Conservation (phyloP, 2,329 filamentous ascomycete genomes). For the Diplodia sapinea region DNA sequence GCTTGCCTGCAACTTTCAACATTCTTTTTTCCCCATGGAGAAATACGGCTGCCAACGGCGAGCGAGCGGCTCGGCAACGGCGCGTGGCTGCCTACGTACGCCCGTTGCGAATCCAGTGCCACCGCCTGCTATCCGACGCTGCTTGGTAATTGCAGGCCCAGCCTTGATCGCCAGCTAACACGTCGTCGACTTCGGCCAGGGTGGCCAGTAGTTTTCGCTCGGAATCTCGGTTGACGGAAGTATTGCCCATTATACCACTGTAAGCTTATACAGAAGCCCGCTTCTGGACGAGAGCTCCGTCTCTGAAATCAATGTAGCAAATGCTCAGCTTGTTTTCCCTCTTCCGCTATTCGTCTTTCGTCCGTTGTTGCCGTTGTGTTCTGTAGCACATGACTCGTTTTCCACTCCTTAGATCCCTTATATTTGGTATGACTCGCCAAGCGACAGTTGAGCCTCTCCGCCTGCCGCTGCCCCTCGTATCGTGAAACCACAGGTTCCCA, state of each 20-base stretch:
- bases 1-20: too few relatives aligned
- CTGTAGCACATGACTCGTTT: conserved; percentile 7
- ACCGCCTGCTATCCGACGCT: neutral
- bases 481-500: conserved; percentile 3
- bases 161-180: conserved; percentile 6
- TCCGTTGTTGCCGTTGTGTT: neutral
- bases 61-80: neutral
- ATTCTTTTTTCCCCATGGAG: too few relatives aligned
- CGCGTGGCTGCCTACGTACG: conserved; percentile 14
- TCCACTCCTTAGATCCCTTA: conserved; percentile 11
- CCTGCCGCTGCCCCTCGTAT: conserved; percentile 15
- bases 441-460: conserved; percentile 15
- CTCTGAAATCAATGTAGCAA: neutral
- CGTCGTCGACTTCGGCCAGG: neutral
- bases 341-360: neutral
- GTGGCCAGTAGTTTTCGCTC: neutral
- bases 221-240: neutral
- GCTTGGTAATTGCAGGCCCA: conserved; percentile 20
- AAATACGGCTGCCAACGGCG: conserved; percentile 3
- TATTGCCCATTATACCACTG: neutral
- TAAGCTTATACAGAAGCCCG: too few relatives aligned
- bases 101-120: conserved; percentile 8
- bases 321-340: neutral
- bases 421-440: conserved; percentile 26
- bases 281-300: neutral